Evolutionary conservation across 2,329 filamentous ascomycete species (phyloP), one percentile per base, ranked within the genome.

Genomic region (Aureobasidium musti): DNA sequence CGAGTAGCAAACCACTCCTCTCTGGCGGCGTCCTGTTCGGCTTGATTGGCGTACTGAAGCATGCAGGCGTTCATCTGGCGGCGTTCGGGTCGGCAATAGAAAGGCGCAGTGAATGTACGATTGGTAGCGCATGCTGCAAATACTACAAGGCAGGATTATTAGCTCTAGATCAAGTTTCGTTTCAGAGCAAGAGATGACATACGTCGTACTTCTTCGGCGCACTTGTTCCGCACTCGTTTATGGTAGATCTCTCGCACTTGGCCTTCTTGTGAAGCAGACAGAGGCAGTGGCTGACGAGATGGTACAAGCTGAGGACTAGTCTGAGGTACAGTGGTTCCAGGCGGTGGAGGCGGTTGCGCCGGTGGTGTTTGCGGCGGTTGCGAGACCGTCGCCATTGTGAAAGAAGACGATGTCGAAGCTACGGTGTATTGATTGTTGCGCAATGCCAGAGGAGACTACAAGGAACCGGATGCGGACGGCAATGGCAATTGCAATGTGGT

Each of bases 51-150:
- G 80, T 96, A 90, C 66, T 84, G 79, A 72, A 93, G 84, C 92
- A 99, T 97, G 82, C 95, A 99, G 69, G 82, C 84, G 80, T 99
- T 99, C 95, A 99, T 99, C 41, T 84, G 83, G 69, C 89, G 87
- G 73, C 92, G 90, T 74, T 93, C 85, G 57, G 84, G 80, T 64
- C 92, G 89, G 82, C 95, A 99, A 63, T 88, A 86, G 82, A 95
- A 97, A 14, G 92, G 90, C 67, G 95, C 90, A 66, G 89, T 92
- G 73, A 98, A 86, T 6, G 93, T 98, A 70, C 91, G 90, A 75
- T 89, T 89, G 59, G 89, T 84, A 63, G 93, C 93, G 83, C 95
- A 99, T 71, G 89, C 88, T 67, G 95, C 95, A 77, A 99, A 99
- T 69, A 90, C 94, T 97, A 67, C 14, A 43, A 37, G 37, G 17